Evolutionary conservation across 2,329 filamentous ascomycete genomes (phyloP), one percentile per base, ranked within the genome.

Genomic region (Apiospora arundinis): DNA sequence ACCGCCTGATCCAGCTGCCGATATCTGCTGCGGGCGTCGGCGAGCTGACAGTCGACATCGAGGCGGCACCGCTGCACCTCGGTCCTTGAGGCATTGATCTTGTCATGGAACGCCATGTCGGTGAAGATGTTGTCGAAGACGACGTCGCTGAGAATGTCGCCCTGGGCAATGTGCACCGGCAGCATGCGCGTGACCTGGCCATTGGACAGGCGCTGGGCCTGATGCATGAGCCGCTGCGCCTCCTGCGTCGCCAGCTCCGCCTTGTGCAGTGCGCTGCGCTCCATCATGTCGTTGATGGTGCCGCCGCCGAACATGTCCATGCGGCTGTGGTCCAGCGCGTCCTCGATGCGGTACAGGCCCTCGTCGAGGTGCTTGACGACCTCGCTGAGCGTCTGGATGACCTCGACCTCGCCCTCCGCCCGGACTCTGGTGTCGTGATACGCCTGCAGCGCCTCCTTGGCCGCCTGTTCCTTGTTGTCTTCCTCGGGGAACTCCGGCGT

Each of bases 81-180:
- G 37, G 69, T 70, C 52, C 81, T 79, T 3, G 82, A 85, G 21
- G 80, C 76, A 74, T 86, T 84, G 72, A 90, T 86, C 77, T 87
- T 83, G 16, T 86, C 81, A 72, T 86, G 86, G 77, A 88, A 87
- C 2, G 82, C 81, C 80, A 86, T 83, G 71, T 89, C 87, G 11
- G 82, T 83, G 74, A 87, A 86, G 71, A 88, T 83, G 68, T 88
- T 88, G 74, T 89, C 85, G 74, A 89, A 88, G n/a, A 89, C 80
- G 2, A 89, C 81, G 72, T 89, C 86, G 9, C 80, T 81, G 77
- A 88, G 82, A 18, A 87, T 80, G 70, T 78, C 82, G 0, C 85
- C 85, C 52, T 84, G 81, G 0, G 84, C 82, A 66, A 89, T 84
- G 25, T 78, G 77, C 25, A 87, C 80, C 0, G 76, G 70, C 6